phyloP scores from a whole-genome alignment of 805 yeast genomes.

The Saturnispora ahearnii region DNA sequence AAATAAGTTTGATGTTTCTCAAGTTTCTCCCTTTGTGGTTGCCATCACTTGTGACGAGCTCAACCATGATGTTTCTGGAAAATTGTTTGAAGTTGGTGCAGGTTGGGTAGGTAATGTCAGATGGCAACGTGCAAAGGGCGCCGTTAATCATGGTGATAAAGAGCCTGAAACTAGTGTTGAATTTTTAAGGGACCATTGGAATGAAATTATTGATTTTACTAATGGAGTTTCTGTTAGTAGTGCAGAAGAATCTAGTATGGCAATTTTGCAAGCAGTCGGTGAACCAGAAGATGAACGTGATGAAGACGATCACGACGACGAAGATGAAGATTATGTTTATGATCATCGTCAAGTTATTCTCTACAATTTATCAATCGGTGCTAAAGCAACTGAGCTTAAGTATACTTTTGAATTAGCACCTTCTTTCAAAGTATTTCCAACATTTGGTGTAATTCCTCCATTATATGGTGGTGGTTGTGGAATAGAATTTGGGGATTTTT shows the following conservation, averaged over 20 bases:
- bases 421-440: constrained; percentile 78
- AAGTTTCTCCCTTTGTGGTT: constrained; percentile 85
- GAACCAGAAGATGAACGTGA: constrained; percentile 36
- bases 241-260: constrained; percentile 72
- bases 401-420: constrained; percentile 70
- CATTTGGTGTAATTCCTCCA: constrained; percentile 84
- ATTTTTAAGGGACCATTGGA: constrained; percentile 59
- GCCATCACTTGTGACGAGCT: constrained; percentile 67
- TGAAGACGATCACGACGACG: constrained; percentile 35
- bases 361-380: constrained; percentile 87
- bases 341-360: constrained; percentile 65
- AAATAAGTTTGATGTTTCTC: constrained; percentile 75
- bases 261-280: constrained; percentile 58
- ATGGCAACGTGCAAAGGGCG: constrained; percentile 91
- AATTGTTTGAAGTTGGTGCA: constrained; percentile 86
- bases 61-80: constrained; percentile 50
- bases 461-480: constrained; percentile 50
- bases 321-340: constrained; percentile 44
- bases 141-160: constrained; percentile 45
- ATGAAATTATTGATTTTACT: constrained; percentile 54
- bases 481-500: constrained; percentile 47
- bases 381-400: constrained; percentile 63
- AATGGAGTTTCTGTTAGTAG: constrained; percentile 45
- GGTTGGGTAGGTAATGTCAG: constrained; percentile 95
- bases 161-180: constrained; percentile 46